phyloP scores from a whole-genome alignment of 441 rosid genomes.

The Dalechampia spathulata region DNA sequence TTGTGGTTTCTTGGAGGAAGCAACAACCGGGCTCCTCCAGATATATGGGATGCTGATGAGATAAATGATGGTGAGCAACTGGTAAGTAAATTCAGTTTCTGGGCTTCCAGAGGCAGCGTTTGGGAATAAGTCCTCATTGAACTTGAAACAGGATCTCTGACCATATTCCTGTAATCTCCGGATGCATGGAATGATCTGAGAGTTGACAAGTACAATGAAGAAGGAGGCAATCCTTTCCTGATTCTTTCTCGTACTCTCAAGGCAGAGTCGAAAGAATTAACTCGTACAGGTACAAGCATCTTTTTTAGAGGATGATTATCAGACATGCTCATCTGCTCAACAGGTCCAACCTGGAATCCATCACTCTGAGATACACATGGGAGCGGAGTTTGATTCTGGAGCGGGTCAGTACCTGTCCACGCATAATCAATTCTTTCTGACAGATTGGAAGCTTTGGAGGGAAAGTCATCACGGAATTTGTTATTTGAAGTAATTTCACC shows the following conservation, averaged over 20 bases:
- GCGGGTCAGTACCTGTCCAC: slow-evolving; percentile 79
- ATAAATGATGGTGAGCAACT: slow-evolving; percentile 44
- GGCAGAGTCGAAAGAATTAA: slow-evolving; percentile 87
- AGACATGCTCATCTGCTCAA: slow-evolving; percentile 18
- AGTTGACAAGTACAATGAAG: slow-evolving; percentile 50
- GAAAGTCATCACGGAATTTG: slow-evolving; percentile 13
- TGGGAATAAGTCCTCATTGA: slow-evolving; percentile 54
- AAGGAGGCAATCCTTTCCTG: slow-evolving; percentile 48
- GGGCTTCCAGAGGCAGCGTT: slow-evolving; percentile 57
- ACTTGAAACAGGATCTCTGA: slow-evolving; percentile 71
- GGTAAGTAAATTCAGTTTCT: slow-evolving; percentile 49
- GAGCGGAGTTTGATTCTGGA: slow-evolving; percentile 25
- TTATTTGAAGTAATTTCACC: slow-evolving; percentile 30
- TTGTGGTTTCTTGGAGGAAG: slow-evolving; percentile 43
- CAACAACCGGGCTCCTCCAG: slow-evolving; percentile 73
- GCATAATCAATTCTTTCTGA: slow-evolving; percentile 92
- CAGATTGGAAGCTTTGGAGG: slow-evolving; percentile 49
- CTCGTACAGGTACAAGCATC: slow-evolving; percentile 51
- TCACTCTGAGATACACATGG: slow-evolving; percentile 26
- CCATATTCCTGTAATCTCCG: slow-evolving; percentile 74
- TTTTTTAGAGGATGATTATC: slow-evolving; percentile 38
- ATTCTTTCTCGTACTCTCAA: slow-evolving; percentile 59
- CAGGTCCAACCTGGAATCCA: slow-evolving; percentile 23
- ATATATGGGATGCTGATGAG: slow-evolving; percentile 53
- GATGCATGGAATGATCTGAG: slow-evolving; percentile 83